These are phyloP conservation scores for Venturia asperata DNA, from an alignment of 2,329 filamentous ascomycete genomes.

Conservation along the genomic window DNA sequence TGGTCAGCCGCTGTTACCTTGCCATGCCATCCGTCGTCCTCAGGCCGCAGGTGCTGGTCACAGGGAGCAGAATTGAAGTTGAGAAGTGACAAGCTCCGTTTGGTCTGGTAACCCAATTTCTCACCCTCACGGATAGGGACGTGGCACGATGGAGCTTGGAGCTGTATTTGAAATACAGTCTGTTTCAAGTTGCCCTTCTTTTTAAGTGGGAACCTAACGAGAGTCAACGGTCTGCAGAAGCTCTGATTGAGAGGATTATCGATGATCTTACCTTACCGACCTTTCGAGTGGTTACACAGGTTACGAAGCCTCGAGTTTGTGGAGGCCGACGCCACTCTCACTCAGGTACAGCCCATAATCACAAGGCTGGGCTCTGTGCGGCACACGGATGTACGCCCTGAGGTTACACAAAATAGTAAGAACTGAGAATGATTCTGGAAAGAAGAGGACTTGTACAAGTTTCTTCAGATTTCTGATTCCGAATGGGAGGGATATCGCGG, in stretches of 20 bases:
- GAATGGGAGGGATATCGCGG: no score
- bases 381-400: neutral
- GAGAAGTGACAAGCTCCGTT: neutral
- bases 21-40: neutral
- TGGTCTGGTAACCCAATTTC: neutral
- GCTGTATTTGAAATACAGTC: neutral
- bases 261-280: neutral
- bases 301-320: no score
- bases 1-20: neutral
- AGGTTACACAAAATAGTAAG: no score
- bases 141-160: neutral
- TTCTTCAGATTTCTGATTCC: no score
- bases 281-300: neutral
- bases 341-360: neutral
- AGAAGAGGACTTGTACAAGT: no score
- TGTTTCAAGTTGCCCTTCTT: neutral
- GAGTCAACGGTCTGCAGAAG: neutral
- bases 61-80: neutral
- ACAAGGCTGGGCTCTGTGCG: neutral
- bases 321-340: neutral
- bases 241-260: neutral
- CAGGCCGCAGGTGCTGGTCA: neutral
- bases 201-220: neutral
- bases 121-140: neutral
- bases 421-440: no score